Base-by-base conservation (phyloP, 1,284 basidiomycete genomes). In the Exsudoporus floridanus region DNA sequence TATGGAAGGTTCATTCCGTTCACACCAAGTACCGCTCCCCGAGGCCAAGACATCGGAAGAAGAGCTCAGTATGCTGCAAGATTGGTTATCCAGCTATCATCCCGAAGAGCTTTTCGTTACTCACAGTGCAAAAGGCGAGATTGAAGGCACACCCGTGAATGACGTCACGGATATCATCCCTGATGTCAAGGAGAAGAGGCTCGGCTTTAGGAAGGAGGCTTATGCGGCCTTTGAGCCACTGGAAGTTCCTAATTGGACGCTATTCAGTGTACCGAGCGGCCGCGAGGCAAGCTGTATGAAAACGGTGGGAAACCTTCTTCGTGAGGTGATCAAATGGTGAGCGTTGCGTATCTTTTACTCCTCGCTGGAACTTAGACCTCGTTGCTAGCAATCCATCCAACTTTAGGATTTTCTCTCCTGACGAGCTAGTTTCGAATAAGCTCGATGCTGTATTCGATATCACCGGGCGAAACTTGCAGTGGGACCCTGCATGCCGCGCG, bases 351-450 rank as follows among this genome's bases (percentile, higher is more conserved):
- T 8, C 1, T 27, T 16, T 9, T 8, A 2, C 49, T 34, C 16
- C 13, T 7, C 34, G 35, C 27, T 31, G 33, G 28, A 45, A 23
- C 21, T 53, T 47, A 38, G 40, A 39, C 35, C 1, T 7, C 2
- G 41, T 37, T 36, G 39, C 1, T 58, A 84, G 83, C 54, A 94
- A 94, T 68, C 85, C 86, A 1, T 76, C 74, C 25, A 76, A 78
- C 0, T 94, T 94, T 79, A 80, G 93, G 48, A 89, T 95, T 55
- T 94, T 94, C 75, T 92, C 88, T n/a, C 93, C 93, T 0, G 93
- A 96, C 63, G 90, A 92, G 62, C 77, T 94, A n/a, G 83, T 86
- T 8, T 91, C 88, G 31, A 95, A 95, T 74, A 94, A 95, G 72
- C 82, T 96, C 18, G 89, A 90, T 63, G 88, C 82, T 4, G 83